Conservation (phyloP, 352 stramenopile genomes). For the Phytophthora brassicae region DNA sequence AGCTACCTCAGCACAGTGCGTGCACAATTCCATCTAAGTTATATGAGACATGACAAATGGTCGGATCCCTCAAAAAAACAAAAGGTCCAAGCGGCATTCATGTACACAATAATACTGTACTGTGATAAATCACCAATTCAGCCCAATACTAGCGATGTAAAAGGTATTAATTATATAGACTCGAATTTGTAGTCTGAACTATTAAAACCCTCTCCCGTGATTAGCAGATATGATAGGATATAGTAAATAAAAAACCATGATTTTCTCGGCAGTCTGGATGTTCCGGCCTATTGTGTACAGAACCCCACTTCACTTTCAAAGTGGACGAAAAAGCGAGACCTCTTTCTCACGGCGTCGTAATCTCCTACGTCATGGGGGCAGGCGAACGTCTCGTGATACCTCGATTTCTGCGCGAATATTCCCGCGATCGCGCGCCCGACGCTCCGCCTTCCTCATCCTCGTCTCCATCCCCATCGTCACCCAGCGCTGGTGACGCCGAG, state of each 20-base stretch:
- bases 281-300: conserved; percentile 4
- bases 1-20: no score
- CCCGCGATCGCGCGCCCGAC: conserved; percentile 21
- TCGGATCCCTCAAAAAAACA: background rate
- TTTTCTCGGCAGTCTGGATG: background rate
- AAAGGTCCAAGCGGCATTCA: background rate
- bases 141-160: no score
- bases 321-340: conserved; percentile 3
- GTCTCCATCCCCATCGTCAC: conserved; percentile 14
- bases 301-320: conserved; percentile 23
- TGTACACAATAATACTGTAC: no score
- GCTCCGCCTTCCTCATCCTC: background rate
- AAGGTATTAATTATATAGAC: no score
- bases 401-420: conserved; percentile 33
- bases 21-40: conserved; percentile 11
- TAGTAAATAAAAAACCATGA: background rate
- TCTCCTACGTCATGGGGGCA: conserved; percentile 13
- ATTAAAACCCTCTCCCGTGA: no score
- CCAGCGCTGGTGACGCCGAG: conserved; percentile 23
- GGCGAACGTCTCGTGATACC: conserved; percentile 33
- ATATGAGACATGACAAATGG: conserved; percentile 13
- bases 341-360: conserved; percentile 1
- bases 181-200: no score
- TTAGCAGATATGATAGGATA: background rate
- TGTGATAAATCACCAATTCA: no score